Percentiles rank a stretch among this genome's conserved stretches.
These are phyloP conservation scores for Myxozyma kluyveri DNA, from an alignment of 805 yeast species.

Conservation along the genomic window DNA sequence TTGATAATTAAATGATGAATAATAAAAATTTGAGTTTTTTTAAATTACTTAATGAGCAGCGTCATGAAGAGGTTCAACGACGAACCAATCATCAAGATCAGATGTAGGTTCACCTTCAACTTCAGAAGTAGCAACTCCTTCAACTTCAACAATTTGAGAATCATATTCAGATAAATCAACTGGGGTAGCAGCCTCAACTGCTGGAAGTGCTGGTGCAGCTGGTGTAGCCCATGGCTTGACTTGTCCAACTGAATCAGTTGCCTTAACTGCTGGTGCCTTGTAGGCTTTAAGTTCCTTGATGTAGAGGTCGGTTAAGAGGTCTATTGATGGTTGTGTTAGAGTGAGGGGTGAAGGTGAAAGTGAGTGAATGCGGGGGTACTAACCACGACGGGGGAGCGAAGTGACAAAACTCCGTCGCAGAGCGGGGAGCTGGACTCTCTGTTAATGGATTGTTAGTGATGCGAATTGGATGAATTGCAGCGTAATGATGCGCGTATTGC, in stretches of 20 bases:
- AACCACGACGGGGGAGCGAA: constrained; percentile 25
- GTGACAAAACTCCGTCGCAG: constrained; percentile 25
- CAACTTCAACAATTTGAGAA: constrained; percentile 63
- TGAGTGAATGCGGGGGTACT: background rate
- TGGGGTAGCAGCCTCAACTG: constrained; percentile 56
- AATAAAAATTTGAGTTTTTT: too few species aligned
- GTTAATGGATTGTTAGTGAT: constrained; percentile 1
- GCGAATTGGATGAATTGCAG: constrained; percentile 13
- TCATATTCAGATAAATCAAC: constrained; percentile 68
- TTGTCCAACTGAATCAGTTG: constrained; percentile 71
- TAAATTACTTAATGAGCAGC: constrained; percentile 39
- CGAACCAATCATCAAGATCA: constrained; percentile 43
- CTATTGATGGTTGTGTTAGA: constrained; percentile 30
- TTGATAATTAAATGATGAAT: too few species aligned
- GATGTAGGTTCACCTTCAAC: constrained; percentile 38
- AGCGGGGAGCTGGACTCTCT: constrained; percentile 7
- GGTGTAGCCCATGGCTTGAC: constrained; percentile 86
- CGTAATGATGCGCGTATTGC: background rate
- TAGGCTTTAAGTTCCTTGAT: constrained; percentile 81
- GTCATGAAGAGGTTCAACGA: constrained; percentile 42
- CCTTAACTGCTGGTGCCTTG: constrained; percentile 75
- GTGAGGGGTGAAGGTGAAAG: background rate
- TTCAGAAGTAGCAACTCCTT: constrained; percentile 50
- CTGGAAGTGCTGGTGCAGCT: constrained; percentile 70
- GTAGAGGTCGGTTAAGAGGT: constrained; percentile 81